Base-by-base conservation (phyloP, 73 alveolate species). In the Paramecium biaurelia region DNA sequence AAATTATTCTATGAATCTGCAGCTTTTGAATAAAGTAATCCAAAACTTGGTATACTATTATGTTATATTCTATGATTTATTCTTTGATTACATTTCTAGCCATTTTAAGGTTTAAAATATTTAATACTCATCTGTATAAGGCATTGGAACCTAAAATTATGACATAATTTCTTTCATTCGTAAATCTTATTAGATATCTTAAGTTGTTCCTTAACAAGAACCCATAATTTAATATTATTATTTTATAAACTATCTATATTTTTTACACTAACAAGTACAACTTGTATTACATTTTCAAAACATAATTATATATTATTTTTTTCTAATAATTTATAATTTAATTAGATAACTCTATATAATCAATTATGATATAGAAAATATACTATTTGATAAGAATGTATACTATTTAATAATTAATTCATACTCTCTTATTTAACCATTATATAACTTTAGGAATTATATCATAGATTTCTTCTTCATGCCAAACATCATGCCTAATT, bases 401-500 rank as follows among this genome's bases (percentile, higher is more conserved):
- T 53, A 18, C 12, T 53, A 2, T 18, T 4, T 53, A 4, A 53
- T 18, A 53, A 1, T 53, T 53, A 4, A 37, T 34, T 86, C 93
- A 89, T 32, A 63, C 4, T 70, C 94, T 89, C 32, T 70, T 2
- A 35, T 70, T 82, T 32, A 76, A 53, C 94, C 94, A 89, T 43
- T 89, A 26, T 18, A 89, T 21, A 26, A 89, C 90, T 53, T 70
- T 68, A 41, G 94, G 94, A 11, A 89, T 23, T 0, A 89, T 30
- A 26, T 89, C 94, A 37, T 43, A 24, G 2, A 89, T 89, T 24
- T 89, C 94, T 18, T 76, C 82, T 20, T 89, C 94, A 70, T 89
- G 94, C 94, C 94, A 89, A 5, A 89, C 56, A 49, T 89, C 94
- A 24, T 89, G 94, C 94, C 87, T 74, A 74, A 74, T 34, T 37